Percentiles rank a stretch among this genome's conserved stretches.
Evolutionary conservation across 1,284 basidiomycete species (phyloP).

Genomic region (Mycosarcoma mackinlayi): DNA sequence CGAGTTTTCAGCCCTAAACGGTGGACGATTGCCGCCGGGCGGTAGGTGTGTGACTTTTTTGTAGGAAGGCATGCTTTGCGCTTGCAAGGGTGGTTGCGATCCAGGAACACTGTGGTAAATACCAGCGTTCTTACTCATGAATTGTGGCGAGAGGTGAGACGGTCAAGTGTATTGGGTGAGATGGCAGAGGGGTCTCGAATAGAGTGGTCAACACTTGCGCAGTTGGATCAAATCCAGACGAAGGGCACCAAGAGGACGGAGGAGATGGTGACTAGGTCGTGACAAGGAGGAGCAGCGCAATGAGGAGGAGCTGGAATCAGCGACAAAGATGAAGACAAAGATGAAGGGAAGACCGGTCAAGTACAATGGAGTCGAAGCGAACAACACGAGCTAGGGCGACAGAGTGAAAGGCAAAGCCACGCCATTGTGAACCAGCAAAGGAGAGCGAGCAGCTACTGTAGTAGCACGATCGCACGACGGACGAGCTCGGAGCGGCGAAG

Average conservation of each 20-base stretch:
- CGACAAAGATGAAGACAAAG: neutral
- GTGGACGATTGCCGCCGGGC: constrained; percentile 12
- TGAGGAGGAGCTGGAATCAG: too few relatives aligned
- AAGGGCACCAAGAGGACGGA: too few relatives aligned
- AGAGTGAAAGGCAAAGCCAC: too few relatives aligned
- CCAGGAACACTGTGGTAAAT: constrained; percentile 26
- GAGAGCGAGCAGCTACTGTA: neutral
- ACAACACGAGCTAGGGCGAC: neutral
- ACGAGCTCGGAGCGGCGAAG: too few relatives aligned
- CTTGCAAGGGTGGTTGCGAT: constrained; percentile 3
- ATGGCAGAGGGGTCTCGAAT: too few relatives aligned
- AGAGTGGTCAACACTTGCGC: too few relatives aligned
- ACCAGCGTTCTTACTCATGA: constrained; percentile 22
- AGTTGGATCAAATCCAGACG: too few relatives aligned
- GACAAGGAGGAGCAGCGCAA: neutral
- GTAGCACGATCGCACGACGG: too few relatives aligned
- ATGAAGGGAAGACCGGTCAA: neutral
- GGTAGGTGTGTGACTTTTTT: constrained; percentile 37
- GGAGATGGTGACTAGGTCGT: too few relatives aligned
- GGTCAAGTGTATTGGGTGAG: too few relatives aligned
- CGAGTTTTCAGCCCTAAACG: constrained; percentile 2
- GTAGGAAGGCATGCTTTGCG: constrained; percentile 30
- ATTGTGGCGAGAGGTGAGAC: neutral
- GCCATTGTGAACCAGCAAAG: too few relatives aligned
- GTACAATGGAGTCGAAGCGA: neutral